Conservation (phyloP, 2,329 filamentous ascomycete species). For the Pseudogymnoascus sp. region DNA sequence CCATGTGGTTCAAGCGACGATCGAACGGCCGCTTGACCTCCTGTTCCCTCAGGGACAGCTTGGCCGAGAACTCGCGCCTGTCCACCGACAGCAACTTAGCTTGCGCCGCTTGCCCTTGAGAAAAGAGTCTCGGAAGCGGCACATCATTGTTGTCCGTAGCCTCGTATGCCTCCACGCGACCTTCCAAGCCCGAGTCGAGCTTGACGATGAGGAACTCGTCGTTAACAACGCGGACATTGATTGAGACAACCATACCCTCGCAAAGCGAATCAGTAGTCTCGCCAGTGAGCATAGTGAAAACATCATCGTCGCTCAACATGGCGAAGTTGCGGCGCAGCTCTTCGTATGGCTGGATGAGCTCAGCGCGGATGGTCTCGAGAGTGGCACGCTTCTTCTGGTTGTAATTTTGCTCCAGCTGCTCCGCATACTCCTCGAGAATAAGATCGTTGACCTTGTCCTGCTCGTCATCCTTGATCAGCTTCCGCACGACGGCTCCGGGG, state of each 20-base stretch:
- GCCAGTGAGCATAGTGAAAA: slow-evolving; percentile 95
- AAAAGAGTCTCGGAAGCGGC: slow-evolving; percentile 65
- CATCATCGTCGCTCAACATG: slow-evolving; percentile 60
- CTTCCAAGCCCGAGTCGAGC: slow-evolving; percentile 90
- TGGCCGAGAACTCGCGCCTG: slow-evolving; percentile 73
- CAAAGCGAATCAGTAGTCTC: slow-evolving; percentile 77
- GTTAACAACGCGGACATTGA: slow-evolving; percentile 79
- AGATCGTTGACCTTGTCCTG: slow-evolving; percentile 94
- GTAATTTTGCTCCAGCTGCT: slow-evolving; percentile 87
- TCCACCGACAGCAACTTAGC: slow-evolving; percentile 85
- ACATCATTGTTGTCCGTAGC: slow-evolving; percentile 62
- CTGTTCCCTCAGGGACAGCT: slow-evolving; percentile 77
- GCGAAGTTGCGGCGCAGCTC: slow-evolving; percentile 79
- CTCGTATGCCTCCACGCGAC: slow-evolving; percentile 73
- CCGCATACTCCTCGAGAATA: slow-evolving; percentile 91
- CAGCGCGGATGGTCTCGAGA: slow-evolving; percentile 88
- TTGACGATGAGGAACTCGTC: slow-evolving; percentile 89
- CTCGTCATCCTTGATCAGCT: slow-evolving; percentile 88
- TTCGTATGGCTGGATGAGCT: slow-evolving; percentile 87
- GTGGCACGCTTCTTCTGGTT: slow-evolving; percentile 93
- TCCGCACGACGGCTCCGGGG: slow-evolving; percentile 80
- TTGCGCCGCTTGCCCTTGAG: slow-evolving; percentile 73
- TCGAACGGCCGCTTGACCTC: slow-evolving; percentile 65
- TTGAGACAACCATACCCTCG: slow-evolving; percentile 86
- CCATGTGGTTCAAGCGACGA: slow-evolving; percentile 60